phyloP scores from a whole-genome alignment of 305 asterid species.

The Lippia alba region DNA sequence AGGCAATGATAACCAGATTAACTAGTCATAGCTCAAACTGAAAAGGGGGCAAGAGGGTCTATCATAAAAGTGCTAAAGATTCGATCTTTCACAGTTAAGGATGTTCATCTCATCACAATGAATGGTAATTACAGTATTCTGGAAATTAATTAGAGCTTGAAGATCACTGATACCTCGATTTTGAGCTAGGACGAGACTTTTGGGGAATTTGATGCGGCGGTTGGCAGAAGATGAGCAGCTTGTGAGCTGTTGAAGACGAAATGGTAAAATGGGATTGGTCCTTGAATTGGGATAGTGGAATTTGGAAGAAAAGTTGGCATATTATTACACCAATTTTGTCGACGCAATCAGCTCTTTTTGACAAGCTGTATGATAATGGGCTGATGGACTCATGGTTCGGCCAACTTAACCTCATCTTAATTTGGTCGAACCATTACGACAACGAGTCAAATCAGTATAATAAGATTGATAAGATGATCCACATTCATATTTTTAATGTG shows the following conservation, averaged over 20 bases:
- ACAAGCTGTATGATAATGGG: no score
- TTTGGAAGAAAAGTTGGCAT: slow-evolving; percentile 19
- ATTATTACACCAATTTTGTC: not conserved
- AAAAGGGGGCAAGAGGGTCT: no score
- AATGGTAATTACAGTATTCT: not conserved
- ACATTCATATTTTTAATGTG: no score
- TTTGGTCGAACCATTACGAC: no score
- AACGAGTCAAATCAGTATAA: no score
- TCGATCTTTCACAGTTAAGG: slow-evolving; percentile 1
- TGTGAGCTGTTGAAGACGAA: slow-evolving; percentile 30
- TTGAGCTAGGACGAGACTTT: slow-evolving; percentile 39
- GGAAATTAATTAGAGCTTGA: slow-evolving; percentile 2
- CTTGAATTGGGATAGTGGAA: slow-evolving; percentile 8
- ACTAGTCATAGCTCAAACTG: no score
- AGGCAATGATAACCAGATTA: no score
- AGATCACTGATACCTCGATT: slow-evolving; percentile 44
- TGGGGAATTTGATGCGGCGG: slow-evolving; percentile 33
- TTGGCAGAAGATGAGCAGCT: slow-evolving; percentile 15
- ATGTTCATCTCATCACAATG: slow-evolving; percentile 18
- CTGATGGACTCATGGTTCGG: no score
- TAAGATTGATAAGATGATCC: no score
- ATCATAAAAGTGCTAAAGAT: not conserved
- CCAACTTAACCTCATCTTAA: no score
- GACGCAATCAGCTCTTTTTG: not conserved
- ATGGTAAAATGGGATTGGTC: not conserved